A percentile compares a stretch with the other conserved stretches of the same genome.
phyloP scores from a whole-genome alignment of 148 eudicot species.

The Camellia sinensis region DNA sequence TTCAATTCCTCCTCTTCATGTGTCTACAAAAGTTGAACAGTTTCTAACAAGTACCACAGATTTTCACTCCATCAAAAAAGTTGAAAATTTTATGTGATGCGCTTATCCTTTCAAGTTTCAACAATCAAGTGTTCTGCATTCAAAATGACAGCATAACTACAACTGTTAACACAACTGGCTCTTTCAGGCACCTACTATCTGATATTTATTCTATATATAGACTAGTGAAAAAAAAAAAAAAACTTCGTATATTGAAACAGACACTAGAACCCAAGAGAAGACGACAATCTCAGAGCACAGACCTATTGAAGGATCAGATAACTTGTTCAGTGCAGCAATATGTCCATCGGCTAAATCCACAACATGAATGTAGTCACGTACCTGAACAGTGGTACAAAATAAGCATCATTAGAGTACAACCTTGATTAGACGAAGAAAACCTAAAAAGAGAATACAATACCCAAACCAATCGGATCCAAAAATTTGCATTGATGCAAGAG shows the following conservation, averaged over 20 bases:
- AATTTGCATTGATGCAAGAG: not conserved
- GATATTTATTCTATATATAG: not conserved
- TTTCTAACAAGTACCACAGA: not conserved
- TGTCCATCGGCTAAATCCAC: constrained; percentile 98
- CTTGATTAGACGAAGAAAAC: not conserved
- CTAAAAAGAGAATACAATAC: not conserved
- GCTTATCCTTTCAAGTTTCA: not conserved
- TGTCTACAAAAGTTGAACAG: not conserved
- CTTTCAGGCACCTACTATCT: not conserved
- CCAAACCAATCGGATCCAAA: not conserved
- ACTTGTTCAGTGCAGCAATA: constrained; percentile 78
- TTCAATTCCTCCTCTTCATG: not conserved
- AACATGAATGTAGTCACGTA: constrained; percentile 97
- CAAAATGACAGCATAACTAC: not conserved
- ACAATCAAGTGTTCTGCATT: not conserved
- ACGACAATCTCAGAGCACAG: constrained; percentile 15
- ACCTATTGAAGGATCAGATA: constrained; percentile 72
- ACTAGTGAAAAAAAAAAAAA: not conserved
- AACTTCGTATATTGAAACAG: constrained; percentile 5
- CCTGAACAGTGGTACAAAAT: constrained; percentile 40
- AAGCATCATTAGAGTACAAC: not conserved
- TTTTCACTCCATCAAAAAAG: not conserved
- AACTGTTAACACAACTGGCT: not conserved
- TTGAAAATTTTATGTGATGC: not conserved
- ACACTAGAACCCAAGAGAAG: not conserved